A percentile compares a stretch with the other conserved stretches of the same genome.
Evolutionary conservation across 768 basidiomycete species (phyloP).

Genomic region (Galerina marginata): DNA sequence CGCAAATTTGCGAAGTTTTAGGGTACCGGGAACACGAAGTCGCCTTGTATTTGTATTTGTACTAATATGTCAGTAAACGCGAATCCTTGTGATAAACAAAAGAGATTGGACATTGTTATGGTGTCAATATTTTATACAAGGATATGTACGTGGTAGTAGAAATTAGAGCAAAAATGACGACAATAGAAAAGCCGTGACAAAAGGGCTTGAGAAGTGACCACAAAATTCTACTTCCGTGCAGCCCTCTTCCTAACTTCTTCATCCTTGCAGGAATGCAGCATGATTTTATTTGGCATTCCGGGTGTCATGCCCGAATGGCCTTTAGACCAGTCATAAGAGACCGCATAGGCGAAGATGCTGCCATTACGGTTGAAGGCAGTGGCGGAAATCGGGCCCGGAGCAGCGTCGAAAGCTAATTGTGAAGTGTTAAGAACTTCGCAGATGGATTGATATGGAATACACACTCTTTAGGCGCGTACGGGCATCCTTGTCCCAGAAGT

Average conservation of each 20-base stretch:
- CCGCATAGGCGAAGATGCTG: slow-evolving; percentile 87
- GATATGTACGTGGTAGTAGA: background rate
- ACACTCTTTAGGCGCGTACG: slow-evolving; percentile 90
- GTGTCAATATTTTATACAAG: too few species aligned
- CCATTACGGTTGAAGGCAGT: slow-evolving; percentile 89
- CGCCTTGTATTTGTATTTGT: background rate
- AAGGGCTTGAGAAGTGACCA: background rate
- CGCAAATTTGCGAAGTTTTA: slow-evolving; percentile 22
- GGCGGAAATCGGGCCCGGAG: slow-evolving; percentile 77
- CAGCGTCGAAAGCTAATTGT: slow-evolving; percentile 69
- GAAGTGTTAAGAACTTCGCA: background rate
- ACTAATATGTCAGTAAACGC: background rate
- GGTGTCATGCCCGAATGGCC: slow-evolving; percentile 86
- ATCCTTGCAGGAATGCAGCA: slow-evolving; percentile 85
- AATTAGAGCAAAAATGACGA: background rate
- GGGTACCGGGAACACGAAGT: background rate
- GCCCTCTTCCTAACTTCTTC: slow-evolving; percentile 80
- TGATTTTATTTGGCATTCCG: slow-evolving; percentile 75
- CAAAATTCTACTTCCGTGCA: slow-evolving; percentile 38
- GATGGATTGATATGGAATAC: slow-evolving; percentile 23
- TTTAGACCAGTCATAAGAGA: slow-evolving; percentile 95
- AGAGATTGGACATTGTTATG: too few species aligned
- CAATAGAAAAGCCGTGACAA: background rate
- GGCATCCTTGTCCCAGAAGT: slow-evolving; percentile 95
- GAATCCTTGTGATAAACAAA: too few species aligned